Conservation (phyloP, 2,329 filamentous ascomycete species). For the Ustilaginoidea virens region DNA sequence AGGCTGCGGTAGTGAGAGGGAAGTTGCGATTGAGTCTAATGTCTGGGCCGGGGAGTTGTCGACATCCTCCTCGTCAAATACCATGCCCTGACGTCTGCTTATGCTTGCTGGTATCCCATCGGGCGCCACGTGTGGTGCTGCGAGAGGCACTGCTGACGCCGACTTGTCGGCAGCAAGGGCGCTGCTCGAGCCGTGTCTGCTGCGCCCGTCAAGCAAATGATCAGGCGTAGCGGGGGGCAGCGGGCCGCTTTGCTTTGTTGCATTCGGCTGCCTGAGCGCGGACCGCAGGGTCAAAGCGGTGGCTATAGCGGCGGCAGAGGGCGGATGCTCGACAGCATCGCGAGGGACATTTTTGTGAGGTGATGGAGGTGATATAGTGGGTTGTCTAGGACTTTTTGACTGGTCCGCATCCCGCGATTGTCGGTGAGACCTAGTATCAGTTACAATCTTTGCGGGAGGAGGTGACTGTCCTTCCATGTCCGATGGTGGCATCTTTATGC, state of each 20-base stretch:
- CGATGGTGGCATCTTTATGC: conserved; percentile 28
- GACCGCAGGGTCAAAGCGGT: conserved; percentile 18
- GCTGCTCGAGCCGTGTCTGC: conserved; percentile 11
- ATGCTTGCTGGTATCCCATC: conserved; percentile 18
- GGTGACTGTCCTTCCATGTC: conserved; percentile 27
- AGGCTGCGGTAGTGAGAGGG: too few species aligned
- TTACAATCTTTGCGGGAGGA: conserved; percentile 15
- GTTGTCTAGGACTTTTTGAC: conserved; percentile 5
- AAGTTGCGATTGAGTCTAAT: too few species aligned
- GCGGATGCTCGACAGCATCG: neutral
- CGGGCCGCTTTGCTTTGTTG: conserved; percentile 21
- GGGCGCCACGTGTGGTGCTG: conserved; percentile 18
- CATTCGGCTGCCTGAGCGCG: conserved; percentile 16
- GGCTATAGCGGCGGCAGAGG: conserved; percentile 9
- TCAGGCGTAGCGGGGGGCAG: conserved; percentile 57
- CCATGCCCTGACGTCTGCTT: conserved; percentile 39
- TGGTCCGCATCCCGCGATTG: conserved; percentile 13
- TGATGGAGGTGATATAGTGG: conserved; percentile 9
- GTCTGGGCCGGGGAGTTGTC: too few species aligned
- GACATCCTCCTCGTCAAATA: conserved; percentile 41
- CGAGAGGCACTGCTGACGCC: conserved; percentile 9
- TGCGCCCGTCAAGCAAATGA: conserved; percentile 19
- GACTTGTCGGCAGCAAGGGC: conserved; percentile 9
- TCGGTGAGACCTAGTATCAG: conserved; percentile 18
- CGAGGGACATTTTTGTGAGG: conserved; percentile 1